These are phyloP conservation scores for Russula brevipes DNA, from an alignment of 768 basidiomycete species.

Conservation along the genomic window DNA sequence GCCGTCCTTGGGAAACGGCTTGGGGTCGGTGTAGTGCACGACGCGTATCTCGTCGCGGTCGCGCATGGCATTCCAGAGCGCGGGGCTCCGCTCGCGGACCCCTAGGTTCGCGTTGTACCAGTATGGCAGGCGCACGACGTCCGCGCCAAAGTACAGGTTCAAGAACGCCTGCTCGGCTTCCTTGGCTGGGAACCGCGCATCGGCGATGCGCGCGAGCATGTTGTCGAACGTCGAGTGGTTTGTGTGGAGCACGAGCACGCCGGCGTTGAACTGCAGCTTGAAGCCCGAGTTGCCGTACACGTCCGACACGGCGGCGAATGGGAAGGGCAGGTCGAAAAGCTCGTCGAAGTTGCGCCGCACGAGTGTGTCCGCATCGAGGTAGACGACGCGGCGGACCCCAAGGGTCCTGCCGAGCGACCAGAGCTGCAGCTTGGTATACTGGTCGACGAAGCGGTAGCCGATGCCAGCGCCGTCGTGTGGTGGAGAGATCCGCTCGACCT, in stretches of 20 bases:
- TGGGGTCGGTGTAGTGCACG: constrained; percentile 35
- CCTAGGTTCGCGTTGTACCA: constrained; percentile 37
- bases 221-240: constrained; percentile 29
- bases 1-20: constrained; percentile 29
- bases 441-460: constrained; percentile 36
- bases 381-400: constrained; percentile 34
- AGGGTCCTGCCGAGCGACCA: constrained; percentile 35
- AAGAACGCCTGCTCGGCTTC: constrained; percentile 44
- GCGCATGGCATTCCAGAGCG: constrained; percentile 32
- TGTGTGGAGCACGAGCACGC: constrained; percentile 34
- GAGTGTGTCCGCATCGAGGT: constrained; percentile 43
- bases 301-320: constrained; percentile 41
- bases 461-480: constrained; percentile 37
- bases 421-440: constrained; percentile 42
- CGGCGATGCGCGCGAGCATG: constrained; percentile 37
- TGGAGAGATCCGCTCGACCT: constrained; percentile 37
- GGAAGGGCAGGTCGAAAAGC: constrained; percentile 40
- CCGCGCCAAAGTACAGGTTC: constrained; percentile 35
- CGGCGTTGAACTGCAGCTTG: constrained; percentile 37
- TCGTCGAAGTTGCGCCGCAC: constrained; percentile 42
- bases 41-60: constrained; percentile 30
- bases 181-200: constrained; percentile 36
- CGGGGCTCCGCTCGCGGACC: constrained; percentile 32
- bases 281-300: constrained; percentile 35
- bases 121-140: constrained; percentile 34